phyloP scores from a whole-genome alignment of 345 rosid genomes.

The Eucalyptus decipiens region DNA sequence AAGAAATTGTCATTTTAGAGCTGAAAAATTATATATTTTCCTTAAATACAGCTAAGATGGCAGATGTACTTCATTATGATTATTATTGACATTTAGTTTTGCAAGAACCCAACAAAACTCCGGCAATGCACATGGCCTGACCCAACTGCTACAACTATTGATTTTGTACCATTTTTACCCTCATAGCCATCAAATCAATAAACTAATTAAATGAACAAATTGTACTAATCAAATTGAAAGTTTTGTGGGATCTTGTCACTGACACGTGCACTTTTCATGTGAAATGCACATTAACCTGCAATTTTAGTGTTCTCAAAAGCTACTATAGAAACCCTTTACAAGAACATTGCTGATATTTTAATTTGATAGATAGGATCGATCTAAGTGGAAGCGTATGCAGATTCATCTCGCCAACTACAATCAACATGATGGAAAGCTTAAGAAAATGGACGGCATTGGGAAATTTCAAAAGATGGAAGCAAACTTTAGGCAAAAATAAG shows the following conservation, averaged over 20 bases:
- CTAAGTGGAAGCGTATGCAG: fast-evolving
- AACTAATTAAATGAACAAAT: too few relatives aligned
- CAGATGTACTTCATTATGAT: not conserved
- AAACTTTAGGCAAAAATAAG: not conserved
- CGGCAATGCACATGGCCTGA: not conserved
- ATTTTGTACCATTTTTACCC: not conserved
- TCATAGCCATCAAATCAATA: not conserved
- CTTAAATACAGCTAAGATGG: not conserved
- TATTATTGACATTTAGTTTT: not conserved
- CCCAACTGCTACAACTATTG: not conserved
- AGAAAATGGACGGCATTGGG: not conserved
- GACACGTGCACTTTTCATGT: too few relatives aligned
- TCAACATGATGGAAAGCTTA: too few relatives aligned
- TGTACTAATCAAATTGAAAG: not conserved
- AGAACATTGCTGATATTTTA: too few relatives aligned
- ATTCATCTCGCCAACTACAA: too few relatives aligned
- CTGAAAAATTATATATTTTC: not conserved
- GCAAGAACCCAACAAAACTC: not conserved
- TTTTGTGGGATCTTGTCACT: not conserved
- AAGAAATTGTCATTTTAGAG: not conserved
- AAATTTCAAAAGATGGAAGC: not conserved
- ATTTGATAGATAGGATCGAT: too few relatives aligned
- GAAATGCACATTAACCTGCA: too few relatives aligned
- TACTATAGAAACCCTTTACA: too few relatives aligned
- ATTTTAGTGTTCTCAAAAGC: too few relatives aligned